Conservation (phyloP, 768 basidiomycete genomes). For the Lactarius sanguifluus region DNA sequence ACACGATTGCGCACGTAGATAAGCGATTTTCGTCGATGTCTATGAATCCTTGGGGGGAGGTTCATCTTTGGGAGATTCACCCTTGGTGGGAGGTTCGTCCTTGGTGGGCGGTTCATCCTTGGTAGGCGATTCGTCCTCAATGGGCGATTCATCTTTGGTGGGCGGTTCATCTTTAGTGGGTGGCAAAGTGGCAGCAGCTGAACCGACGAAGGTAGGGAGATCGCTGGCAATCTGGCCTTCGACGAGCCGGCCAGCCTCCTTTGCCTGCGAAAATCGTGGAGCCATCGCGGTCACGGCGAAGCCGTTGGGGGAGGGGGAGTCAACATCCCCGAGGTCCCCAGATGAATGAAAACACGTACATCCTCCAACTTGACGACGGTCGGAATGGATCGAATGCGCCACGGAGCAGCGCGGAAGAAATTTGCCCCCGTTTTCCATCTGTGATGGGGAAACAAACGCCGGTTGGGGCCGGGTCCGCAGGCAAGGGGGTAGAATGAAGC, state of each 20-base stretch:
- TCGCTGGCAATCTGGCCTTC: conserved; percentile 27
- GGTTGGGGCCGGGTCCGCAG: background rate
- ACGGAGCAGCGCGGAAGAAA: conserved; percentile 59
- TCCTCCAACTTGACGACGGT: conserved; percentile 62
- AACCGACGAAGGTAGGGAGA: conserved; percentile 19
- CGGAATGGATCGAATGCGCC: conserved; percentile 59
- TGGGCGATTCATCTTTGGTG: no score
- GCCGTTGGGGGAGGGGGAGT: background rate
- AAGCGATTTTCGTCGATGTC: conserved; percentile 1
- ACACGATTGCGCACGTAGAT: background rate
- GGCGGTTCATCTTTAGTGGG: background rate
- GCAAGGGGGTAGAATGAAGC: background rate
- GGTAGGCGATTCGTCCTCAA: background rate
- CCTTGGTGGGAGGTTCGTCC: background rate
- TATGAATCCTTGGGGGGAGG: conserved; percentile 2
- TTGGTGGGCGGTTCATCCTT: background rate
- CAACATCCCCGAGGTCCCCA: background rate
- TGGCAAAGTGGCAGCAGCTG: background rate
- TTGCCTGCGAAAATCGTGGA: conserved; percentile 23
- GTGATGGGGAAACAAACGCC: conserved; percentile 13
- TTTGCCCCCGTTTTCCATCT: conserved; percentile 70
- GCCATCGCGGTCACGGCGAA: background rate
- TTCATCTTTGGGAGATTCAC: background rate
- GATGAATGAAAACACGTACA: conserved; percentile 42
- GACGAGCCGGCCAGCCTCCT: conserved; percentile 28